phyloP scores from a whole-genome alignment of 352 stramenopile species.

The Halophytophthora batemanensis region DNA sequence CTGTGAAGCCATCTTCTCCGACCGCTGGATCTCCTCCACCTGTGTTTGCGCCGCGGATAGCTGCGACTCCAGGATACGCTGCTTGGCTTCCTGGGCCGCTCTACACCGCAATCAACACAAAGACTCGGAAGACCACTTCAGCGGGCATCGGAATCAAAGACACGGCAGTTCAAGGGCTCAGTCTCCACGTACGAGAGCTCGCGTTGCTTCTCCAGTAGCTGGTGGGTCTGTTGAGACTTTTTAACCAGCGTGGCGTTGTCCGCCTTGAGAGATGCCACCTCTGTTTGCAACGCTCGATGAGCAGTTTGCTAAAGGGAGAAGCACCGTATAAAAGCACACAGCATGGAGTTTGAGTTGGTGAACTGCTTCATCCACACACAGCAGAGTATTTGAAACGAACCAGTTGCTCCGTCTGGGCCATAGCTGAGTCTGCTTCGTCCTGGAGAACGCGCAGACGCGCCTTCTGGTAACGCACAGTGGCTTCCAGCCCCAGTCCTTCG shows the following conservation, averaged over 20 bases:
- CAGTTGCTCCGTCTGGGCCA: constrained; percentile 38
- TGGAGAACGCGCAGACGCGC: constrained; percentile 67
- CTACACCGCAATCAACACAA: constrained; percentile 22
- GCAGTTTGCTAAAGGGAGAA: constrained; percentile 29
- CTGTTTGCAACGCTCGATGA: constrained; percentile 27
- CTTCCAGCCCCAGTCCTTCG: constrained; percentile 51
- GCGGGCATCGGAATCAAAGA: not conserved
- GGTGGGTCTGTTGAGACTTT: constrained; percentile 62
- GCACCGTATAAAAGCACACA: constrained; percentile 1
- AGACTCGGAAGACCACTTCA: not conserved
- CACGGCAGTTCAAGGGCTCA: not conserved
- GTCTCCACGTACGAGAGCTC: constrained; percentile 50
- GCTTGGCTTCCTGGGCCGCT: constrained; percentile 61
- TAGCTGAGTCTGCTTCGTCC: constrained; percentile 53
- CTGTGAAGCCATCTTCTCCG: constrained; percentile 61
- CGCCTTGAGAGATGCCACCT: constrained; percentile 44
- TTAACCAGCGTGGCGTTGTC: constrained; percentile 50
- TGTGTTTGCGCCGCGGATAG: constrained; percentile 42
- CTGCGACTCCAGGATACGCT: constrained; percentile 69
- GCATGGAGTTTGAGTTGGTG: not conserved
- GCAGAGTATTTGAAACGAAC: constrained; percentile 15
- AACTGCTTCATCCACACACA: constrained; percentile 3
- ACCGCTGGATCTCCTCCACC: constrained; percentile 49
- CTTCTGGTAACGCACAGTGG: constrained; percentile 74
- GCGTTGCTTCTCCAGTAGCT: constrained; percentile 74